Base-by-base conservation (phyloP, 257 asterid species). In the Nicotiana paniculata region DNA sequence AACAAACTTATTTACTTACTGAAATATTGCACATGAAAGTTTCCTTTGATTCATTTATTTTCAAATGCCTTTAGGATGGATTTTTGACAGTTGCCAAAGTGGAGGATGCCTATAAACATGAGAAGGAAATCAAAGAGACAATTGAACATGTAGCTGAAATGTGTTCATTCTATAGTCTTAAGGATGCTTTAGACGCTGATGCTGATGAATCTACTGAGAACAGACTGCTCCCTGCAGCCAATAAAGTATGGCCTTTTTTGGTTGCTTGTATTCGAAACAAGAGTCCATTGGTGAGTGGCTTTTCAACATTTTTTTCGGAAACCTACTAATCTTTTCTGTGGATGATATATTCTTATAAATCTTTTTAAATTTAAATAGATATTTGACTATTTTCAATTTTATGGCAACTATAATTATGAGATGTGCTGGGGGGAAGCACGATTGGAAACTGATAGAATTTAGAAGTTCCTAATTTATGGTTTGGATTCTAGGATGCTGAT, bases 161-260 rank as follows among this genome's bases (percentile, higher is more conserved):
- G 67, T 74, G 83, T 80, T 90, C 93, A 33, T 86, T 93, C 35
- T 84, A 91, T 85, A 77, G 82, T 85, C 97, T 94, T 81, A 89
- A 79, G 67, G 98, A 96, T 84, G 85, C 90, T 75, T 87, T 93
- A 62, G 93, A 88, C 80, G 92, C 90, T 80, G 86, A 91, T 58
- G 93, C 87, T 88, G 98, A 94, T 87, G 98, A 91, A 87, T 83
- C 92, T 80, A 86, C 69, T 21, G 99, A 94, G 86, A 94, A 92
- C 80, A 86, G 95, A 89, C 86, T 92, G 87, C 98, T 96, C 86
- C 99, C 99, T 77, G 98, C 99, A 58, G 85, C 90, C 91, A 96
- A 96, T 83, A 94, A 93, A 90, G 90, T 93, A n/a, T 96, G 99
- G 99, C 98, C 98, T 28, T 96, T 87, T 86, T 87, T 96, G 84